Evolutionary conservation across 768 basidiomycete genomes (phyloP), one percentile per base, ranked within the genome.

Genomic region (Tulasnella calospora): DNA sequence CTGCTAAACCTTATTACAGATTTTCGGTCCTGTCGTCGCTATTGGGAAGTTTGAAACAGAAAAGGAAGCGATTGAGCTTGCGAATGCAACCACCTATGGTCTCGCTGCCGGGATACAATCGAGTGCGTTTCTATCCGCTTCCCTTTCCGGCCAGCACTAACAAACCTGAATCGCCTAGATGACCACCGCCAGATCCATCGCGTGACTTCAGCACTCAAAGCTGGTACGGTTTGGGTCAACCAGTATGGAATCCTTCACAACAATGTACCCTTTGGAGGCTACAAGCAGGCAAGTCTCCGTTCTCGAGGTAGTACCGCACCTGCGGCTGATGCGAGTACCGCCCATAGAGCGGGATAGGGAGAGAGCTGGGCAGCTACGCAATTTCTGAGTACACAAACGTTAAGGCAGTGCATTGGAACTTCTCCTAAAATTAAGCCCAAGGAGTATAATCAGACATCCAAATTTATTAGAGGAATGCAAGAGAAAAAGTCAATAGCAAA

Each of bases 221-320:
- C 95, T 30, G 96, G 96, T 80, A 96, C 94, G 36, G 93, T 95
- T 57, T 98, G 96, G 95, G 89, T 96, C 79, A 98, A 98, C 84
- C 92, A 94, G 82, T 96, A 95, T 85, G 93, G 92, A 82, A 57
- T 92, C 17, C 84, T 97, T 77, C 89, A 89, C 85, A 94, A 94
- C 83, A 94, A 96, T 79, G 92, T 95, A 69, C 97, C 97, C 1
- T 98, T 98, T 82, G 96, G 97, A 47, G 97, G 75, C 10, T 76
- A 57, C 57, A 76, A 76, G 57, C 33, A 41, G 55, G 75, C 57
- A 33, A 46, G 75, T 55, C 38, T 30, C 21, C 75, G 30, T 78
- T 78, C 12, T 38, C 30, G 17, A 10, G 94, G 83, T 94, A 74
- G 67, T 67, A 38, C 35, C 33, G 67, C 78, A 44, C 38, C 30